Percentiles rank a stretch among this genome's conserved stretches.
Evolutionary conservation across 352 stramenopile species (phyloP).

Genomic region (Globisporangium paddicum): DNA sequence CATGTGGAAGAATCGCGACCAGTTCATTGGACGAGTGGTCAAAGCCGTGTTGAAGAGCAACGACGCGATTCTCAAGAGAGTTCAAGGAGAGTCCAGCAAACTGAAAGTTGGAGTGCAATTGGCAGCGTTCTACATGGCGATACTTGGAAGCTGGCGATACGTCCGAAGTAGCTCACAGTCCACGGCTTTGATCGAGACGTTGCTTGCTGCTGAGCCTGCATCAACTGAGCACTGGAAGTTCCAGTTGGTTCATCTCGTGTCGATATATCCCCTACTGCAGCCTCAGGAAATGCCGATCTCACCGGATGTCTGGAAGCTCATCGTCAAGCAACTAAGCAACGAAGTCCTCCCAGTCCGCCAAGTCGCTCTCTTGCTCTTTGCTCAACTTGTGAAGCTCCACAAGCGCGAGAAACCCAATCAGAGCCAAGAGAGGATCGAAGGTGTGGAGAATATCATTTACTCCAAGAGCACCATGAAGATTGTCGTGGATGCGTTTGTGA

Average conservation of each 20-base stretch:
- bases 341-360: slow-evolving; percentile 67
- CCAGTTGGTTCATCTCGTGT: slow-evolving; percentile 69
- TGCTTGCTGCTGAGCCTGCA: slow-evolving; percentile 36
- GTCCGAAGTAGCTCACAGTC: slow-evolving; percentile 17
- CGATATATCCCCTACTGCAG: slow-evolving; percentile 61
- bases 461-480: slow-evolving; percentile 32
- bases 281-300: slow-evolving; percentile 33
- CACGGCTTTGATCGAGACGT: slow-evolving; percentile 20
- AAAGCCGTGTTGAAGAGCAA: slow-evolving; percentile 45
- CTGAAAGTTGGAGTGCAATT: slow-evolving; percentile 48
- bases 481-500: slow-evolving; percentile 38
- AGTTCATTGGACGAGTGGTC: slow-evolving; percentile 35
- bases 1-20: slow-evolving; percentile 42
- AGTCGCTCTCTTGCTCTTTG: slow-evolving; percentile 43
- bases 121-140: slow-evolving; percentile 44
- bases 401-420: slow-evolving; percentile 21
- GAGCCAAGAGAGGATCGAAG: slow-evolving; percentile 1
- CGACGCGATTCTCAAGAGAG: slow-evolving; percentile 36
- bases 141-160: slow-evolving; percentile 54
- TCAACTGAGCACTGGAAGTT: slow-evolving; percentile 66
- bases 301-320: slow-evolving; percentile 39
- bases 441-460: slow-evolving; percentile 35
- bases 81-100: slow-evolving; percentile 55
- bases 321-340: slow-evolving; percentile 43
- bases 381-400: slow-evolving; percentile 43